phyloP scores from a whole-genome alignment of 2,329 filamentous ascomycete species.

The Bipolaris sorokiniana region DNA sequence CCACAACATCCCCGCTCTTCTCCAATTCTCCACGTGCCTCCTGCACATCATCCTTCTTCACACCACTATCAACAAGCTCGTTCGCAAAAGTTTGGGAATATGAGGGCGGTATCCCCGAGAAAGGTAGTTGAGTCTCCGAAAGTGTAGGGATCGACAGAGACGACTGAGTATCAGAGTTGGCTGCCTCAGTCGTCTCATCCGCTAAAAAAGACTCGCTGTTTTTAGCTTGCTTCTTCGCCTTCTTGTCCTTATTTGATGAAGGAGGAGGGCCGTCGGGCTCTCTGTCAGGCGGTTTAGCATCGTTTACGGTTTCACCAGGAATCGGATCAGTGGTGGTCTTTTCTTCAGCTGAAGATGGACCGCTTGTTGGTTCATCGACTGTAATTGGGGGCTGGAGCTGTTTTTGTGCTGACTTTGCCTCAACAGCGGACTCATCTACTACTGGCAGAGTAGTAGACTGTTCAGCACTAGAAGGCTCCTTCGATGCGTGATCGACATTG shows the following conservation, averaged over 20 bases:
- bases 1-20: background rate
- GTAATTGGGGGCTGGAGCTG: background rate
- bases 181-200: constrained; percentile 42
- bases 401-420: constrained; percentile 9
- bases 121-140: constrained; percentile 38
- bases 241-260: constrained; percentile 31
- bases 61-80: constrained; percentile 32
- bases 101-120: constrained; percentile 39
- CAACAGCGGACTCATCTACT: background rate
- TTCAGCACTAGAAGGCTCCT: constrained; percentile 10
- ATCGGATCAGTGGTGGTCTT: background rate
- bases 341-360: constrained; percentile 4
- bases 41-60: constrained; percentile 5
- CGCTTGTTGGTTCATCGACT: constrained; percentile 2
- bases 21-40: constrained; percentile 8
- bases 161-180: constrained; percentile 42
- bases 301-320: constrained; percentile 7
- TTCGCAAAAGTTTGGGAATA: constrained; percentile 34
- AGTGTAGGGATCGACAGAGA: constrained; percentile 36
- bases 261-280: constrained; percentile 16
- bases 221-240: constrained; percentile 32
- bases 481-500: constrained; percentile 11
- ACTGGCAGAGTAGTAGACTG: background rate
- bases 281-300: constrained; percentile 11
- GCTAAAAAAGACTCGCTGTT: constrained; percentile 41